Conservation (phyloP, 331 rosid species). For the Quercus lobata region DNA sequence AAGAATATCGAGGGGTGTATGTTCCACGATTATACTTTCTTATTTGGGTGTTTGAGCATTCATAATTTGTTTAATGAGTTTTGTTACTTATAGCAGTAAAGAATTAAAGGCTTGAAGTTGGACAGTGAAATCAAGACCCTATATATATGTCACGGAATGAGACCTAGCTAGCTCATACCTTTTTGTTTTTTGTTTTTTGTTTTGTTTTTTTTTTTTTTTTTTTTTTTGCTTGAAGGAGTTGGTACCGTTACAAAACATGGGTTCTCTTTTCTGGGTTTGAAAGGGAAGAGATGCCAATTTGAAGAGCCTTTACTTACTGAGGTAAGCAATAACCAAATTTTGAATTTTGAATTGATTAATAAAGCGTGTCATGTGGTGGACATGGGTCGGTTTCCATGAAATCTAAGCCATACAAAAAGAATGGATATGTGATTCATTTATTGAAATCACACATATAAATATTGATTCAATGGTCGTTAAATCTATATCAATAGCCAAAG, state of each 20-base stretch:
- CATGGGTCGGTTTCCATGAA: background rate
- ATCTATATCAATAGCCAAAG: background rate
- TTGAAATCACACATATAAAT: background rate
- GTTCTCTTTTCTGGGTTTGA: too few relatives aligned
- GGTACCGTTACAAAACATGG: too few relatives aligned
- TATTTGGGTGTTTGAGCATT: slow-evolving; percentile 12
- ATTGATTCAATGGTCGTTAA: background rate
- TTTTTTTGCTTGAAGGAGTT: too few relatives aligned
- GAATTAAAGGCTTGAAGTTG: background rate
- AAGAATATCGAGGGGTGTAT: slow-evolving; percentile 1
- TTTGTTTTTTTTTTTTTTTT: too few relatives aligned
- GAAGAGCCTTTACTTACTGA: background rate
- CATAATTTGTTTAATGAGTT: background rate
- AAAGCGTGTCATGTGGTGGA: background rate
- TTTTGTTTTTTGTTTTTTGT: too few relatives aligned
- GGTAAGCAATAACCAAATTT: background rate
- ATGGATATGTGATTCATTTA: background rate
- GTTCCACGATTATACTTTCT: slow-evolving; percentile 4
- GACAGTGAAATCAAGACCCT: background rate
- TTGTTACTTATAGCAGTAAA: background rate
- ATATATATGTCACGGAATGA: too few relatives aligned
- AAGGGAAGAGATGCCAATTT: background rate
- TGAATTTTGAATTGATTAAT: slow-evolving; percentile 13
- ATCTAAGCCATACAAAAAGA: background rate
- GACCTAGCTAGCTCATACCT: too few relatives aligned